These are phyloP conservation scores for Melastoma candidum DNA, from an alignment of 441 rosid species.

Conservation along the genomic window DNA sequence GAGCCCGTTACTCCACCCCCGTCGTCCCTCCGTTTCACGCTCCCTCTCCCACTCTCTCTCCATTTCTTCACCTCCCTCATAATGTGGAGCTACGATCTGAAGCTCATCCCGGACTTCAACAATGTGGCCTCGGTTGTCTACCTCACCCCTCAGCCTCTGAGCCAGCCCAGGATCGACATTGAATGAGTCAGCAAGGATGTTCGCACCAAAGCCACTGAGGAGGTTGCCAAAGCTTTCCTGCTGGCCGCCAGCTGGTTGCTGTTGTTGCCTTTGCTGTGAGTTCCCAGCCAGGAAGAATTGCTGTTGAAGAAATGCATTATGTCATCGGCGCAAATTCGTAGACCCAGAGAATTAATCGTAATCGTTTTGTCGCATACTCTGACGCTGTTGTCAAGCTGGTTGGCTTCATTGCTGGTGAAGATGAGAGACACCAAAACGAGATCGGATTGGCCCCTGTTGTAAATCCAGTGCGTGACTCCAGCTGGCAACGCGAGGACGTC, in stretches of 20 bases:
- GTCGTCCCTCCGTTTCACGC: slow-evolving; percentile 5
- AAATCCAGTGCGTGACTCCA: slow-evolving; percentile 28
- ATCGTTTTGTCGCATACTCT: slow-evolving; percentile 13
- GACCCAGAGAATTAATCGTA: too few relatives aligned
- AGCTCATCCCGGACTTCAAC: slow-evolving; percentile 19
- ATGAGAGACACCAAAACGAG: slow-evolving; percentile 23
- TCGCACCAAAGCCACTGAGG: slow-evolving; percentile 22
- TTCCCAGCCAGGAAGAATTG: slow-evolving; percentile 46
- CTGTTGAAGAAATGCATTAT: slow-evolving; percentile 11
- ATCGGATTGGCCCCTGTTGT: slow-evolving; percentile 23
- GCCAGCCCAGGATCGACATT: slow-evolving; percentile 22
- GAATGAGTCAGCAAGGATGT: slow-evolving; percentile 24
- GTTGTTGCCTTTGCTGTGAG: slow-evolving; percentile 20
- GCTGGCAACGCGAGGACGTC: slow-evolving; percentile 24
- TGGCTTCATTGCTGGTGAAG: slow-evolving; percentile 16
- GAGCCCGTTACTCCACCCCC: slow-evolving; percentile 23
- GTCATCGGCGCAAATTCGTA: too few relatives aligned
- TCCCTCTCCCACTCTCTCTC: not conserved
- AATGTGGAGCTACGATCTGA: slow-evolving; percentile 16
- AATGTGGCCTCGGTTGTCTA: slow-evolving; percentile 37
- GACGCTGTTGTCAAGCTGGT: slow-evolving; percentile 26
- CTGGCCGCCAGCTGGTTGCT: slow-evolving; percentile 6
- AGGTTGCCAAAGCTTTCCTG: slow-evolving; percentile 21
- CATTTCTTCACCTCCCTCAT: slow-evolving; percentile 4
- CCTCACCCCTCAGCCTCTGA: slow-evolving; percentile 16